Evolutionary conservation across 306 rosid species (phyloP), one percentile per base, ranked within the genome.

Genomic region (Begonia loranthoides): DNA sequence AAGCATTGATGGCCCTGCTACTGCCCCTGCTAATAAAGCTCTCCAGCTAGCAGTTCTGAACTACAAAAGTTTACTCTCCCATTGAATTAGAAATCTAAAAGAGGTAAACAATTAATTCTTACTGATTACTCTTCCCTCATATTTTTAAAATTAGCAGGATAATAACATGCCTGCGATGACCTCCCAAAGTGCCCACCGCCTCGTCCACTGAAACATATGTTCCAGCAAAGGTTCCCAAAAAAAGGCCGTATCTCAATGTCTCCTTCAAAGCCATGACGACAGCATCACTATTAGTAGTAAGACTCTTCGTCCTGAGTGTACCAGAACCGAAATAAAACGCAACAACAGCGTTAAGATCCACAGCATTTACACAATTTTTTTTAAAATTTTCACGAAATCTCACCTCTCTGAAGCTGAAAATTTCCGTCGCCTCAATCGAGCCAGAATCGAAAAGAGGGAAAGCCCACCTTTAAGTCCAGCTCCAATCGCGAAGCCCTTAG

Each of bases 41-140:
- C 99, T 78, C 99, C 99, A 92, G 55, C 64, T 77, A 15, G 84
- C 93, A 58, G 99, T 86, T 76, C 96, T 83, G 99, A 80, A 73
- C 80, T 71, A 77, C 70, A 73, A 57, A 39, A 34, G 28, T 10
- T 53, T 13, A 51, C 17, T 45, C 13, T 47, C 38, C 62, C 50
- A 67, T 71, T 64, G 64, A 59, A 67, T 36, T 56, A 50, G 51
- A 55, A 49, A 64, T 58, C 36, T 49, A 51, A 50, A 22, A 5
- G 22, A 15, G 34, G 24, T 21, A 48, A 62, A 60, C 11, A n/a
- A 43, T 11, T 43, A 43, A 43, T 1, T 12, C 47, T 43, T 2
- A n/a, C 10, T 43, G 14, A n/a, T 10, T 11, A 43, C 15, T 43
- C 10, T 43, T 43, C 47, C 6, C 28, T 14, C 49, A 36, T 11